Evolutionary conservation across 805 yeast genomes (phyloP), one percentile per base, ranked within the genome.

Genomic region (Sugiyamaella boreocaroliniensis): DNA sequence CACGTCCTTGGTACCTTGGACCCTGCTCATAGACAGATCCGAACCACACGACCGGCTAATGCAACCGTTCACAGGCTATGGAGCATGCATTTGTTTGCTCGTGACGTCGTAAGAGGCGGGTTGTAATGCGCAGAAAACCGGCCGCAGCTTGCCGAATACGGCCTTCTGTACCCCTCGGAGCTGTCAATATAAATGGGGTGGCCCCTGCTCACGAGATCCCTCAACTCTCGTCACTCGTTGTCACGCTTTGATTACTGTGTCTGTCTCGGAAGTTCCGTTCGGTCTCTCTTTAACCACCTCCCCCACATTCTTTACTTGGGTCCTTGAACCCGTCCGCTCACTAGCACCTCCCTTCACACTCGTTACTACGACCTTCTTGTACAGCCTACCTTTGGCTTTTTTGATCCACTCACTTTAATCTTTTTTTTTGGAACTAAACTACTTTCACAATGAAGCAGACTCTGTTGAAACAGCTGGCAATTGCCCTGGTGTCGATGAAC

Each of bases 371-470:
- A 15, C 4, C 19, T 14, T 18, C 19, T 12, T 42, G n/a, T 18
- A 14, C 37, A 45, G 47, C 32, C 48, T 37, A 45, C 4, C 19
- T 44, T 45, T 45, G 48, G 48, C 32, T 37, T 45, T 37, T 45
- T 22, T 22, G 26, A 22, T 4, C 26, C 50, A 37, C 29, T 4
- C 16, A 11, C 37, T 32, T 32, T 4, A 3, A 5, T 4, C 8
- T 32, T 11, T 32, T 32, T 32, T 32, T 32, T 10, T 32, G 37
- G 10, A 32, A 32, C 37, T 32, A 32, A 10, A 32, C 37, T 40
- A 19, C 15, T 47, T 47, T 14, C n/a, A 47, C 7, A 20, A 47
- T 47, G 45, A 47, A 40, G 19, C 40, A 20, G 51, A 40, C 29
- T n/a, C 19, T 14, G 29, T 22, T 48, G 22, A 15, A 20, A 11